A percentile compares a stretch with the other conserved stretches of the same genome.
Evolutionary conservation across 768 basidiomycete genomes (phyloP).

Genomic region (Kwoniella sp.): DNA sequence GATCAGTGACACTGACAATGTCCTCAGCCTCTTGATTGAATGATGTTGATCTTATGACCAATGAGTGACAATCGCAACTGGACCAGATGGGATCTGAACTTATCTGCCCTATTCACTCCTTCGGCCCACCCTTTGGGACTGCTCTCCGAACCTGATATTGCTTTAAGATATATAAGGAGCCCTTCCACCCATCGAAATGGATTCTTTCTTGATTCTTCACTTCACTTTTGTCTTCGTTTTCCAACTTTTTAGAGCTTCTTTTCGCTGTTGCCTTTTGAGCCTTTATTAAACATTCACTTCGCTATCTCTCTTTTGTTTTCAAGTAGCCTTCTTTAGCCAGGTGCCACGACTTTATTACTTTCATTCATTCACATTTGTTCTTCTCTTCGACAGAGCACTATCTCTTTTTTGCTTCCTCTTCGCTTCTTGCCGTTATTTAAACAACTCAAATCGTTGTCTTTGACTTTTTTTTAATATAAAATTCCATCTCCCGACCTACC

Average conservation of each 20-base stretch:
- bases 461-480: background rate
- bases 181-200: background rate
- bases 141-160: background rate
- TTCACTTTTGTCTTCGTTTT: conserved; percentile 13
- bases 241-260: conserved; percentile 2
- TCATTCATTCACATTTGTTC: background rate
- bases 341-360: conserved; percentile 21
- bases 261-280: conserved; percentile 3
- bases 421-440: background rate
- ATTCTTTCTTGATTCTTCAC: conserved; percentile 16
- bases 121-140: background rate
- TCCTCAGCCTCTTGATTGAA: background rate
- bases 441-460: background rate
- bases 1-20: too few species aligned
- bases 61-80: background rate
- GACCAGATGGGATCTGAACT: conserved; percentile 9
- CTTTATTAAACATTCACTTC: conserved; percentile 20
- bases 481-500: background rate
- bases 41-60: background rate
- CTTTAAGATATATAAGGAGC: conserved; percentile 11
- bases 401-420: conserved; percentile 4
- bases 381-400: conserved; percentile 28
- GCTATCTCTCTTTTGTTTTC: conserved; percentile 15
- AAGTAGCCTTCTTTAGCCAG: conserved; percentile 14
- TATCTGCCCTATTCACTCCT: background rate